A percentile compares a stretch with the other conserved stretches of the same genome.
Conservation (phyloP, 331 rosid genomes). For the Spiraea crenata region DNA sequence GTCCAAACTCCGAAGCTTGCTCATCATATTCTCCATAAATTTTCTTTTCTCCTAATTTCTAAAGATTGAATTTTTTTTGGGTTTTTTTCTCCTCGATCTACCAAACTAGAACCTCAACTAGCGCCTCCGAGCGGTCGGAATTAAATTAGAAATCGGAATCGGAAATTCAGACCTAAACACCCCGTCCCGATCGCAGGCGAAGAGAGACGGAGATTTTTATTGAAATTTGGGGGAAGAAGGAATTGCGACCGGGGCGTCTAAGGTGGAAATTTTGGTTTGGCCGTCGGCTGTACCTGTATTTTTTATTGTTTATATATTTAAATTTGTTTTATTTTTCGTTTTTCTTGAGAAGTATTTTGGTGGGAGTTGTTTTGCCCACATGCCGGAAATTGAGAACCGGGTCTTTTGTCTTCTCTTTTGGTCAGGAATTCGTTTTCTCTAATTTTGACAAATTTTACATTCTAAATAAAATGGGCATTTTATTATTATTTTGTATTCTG, state of each 20-base stretch:
- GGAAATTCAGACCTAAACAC: constrained; percentile 6
- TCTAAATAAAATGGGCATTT: too few species aligned
- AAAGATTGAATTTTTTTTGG: neutral
- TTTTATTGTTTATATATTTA: neutral
- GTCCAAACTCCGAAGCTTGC: constrained; percentile 77
- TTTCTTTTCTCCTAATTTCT: constrained; percentile 18
- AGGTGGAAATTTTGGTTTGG: neutral
- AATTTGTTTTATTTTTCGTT: neutral
- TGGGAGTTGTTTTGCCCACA: neutral
- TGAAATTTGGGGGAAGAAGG: neutral
- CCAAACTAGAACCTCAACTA: neutral
- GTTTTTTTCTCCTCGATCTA: neutral
- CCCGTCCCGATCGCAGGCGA: constrained; percentile 12
- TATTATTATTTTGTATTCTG: too few species aligned
- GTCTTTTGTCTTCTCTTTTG: too few species aligned
- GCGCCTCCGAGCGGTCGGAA: neutral
- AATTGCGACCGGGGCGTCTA: constrained; percentile 21
- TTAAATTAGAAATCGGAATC: neutral
- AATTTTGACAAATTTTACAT: too few species aligned
- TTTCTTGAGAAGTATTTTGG: neutral
- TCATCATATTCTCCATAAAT: constrained; percentile 56
- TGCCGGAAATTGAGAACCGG: neutral
- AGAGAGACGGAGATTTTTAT: neutral
- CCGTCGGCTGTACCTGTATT: neutral
- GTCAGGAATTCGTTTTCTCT: too few species aligned